phyloP scores from a whole-genome alignment of 495 filamentous ascomycete species.

The Penicillium arizonense region DNA sequence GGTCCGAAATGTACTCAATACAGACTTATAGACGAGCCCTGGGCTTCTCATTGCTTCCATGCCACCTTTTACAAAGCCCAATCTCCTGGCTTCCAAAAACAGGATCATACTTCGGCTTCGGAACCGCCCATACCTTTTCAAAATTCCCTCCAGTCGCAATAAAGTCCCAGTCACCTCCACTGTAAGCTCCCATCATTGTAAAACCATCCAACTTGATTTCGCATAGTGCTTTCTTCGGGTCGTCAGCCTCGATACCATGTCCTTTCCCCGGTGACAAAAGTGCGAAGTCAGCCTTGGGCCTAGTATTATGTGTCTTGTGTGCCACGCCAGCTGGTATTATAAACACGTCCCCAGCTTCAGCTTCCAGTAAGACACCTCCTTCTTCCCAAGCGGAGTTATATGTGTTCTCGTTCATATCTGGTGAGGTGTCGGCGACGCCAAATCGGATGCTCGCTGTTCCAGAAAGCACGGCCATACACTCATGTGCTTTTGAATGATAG shows the following conservation, averaged over 20 bases:
- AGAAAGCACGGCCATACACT: conserved; percentile 38
- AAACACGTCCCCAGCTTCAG: conserved; percentile 34
- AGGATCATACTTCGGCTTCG: conserved; percentile 37
- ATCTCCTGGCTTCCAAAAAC: conserved; percentile 9
- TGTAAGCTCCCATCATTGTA: conserved; percentile 21
- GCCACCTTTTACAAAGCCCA: not conserved
- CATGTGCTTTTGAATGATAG: conserved; percentile 37
- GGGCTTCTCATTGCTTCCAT: no score
- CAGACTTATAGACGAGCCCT: no score
- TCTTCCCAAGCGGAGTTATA: conserved; percentile 15
- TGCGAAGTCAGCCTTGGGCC: conserved; percentile 12
- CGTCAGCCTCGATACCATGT: conserved; percentile 13
- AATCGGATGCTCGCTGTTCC: conserved; percentile 35
- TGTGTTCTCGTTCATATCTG: conserved; percentile 21
- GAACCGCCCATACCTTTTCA: conserved; percentile 16
- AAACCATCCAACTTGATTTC: conserved; percentile 9
- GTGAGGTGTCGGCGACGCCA: conserved; percentile 31
- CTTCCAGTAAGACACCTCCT: conserved; percentile 23
- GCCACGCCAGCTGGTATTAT: conserved; percentile 35
- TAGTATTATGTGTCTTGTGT: conserved; percentile 32
- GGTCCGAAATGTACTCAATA: no score
- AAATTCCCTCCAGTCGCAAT: conserved; percentile 10
- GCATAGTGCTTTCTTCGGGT: conserved; percentile 7
- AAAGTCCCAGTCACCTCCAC: conserved; percentile 9
- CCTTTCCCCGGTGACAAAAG: conserved; percentile 28